These are phyloP conservation scores for Sorghum bicolor DNA, from an alignment of 176 grass and related monocot genomes.

Conservation along the genomic window DNA sequence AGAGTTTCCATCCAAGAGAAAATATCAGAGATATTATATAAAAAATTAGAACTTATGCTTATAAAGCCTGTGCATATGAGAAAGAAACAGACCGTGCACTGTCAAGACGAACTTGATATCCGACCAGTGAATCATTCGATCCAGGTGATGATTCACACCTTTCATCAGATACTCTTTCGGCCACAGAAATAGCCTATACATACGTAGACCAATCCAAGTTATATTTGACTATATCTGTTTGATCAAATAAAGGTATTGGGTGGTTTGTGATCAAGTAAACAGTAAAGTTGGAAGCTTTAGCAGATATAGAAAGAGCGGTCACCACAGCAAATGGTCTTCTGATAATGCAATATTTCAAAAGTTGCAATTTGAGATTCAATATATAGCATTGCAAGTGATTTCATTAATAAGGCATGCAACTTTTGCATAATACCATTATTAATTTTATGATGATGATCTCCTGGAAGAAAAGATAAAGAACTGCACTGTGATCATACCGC, in stretches of 20 bases:
- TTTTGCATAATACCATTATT: neutral
- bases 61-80: constrained; percentile 19
- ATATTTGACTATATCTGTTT: constrained; percentile 14
- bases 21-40: constrained; percentile 23
- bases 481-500: constrained; percentile 49
- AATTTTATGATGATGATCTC: constrained; percentile 1
- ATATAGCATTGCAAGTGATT: neutral
- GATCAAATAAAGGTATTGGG: constrained; percentile 23
- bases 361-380: neutral
- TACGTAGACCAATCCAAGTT: constrained; percentile 23
- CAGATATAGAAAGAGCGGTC: neutral
- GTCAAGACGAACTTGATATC: constrained; percentile 98
- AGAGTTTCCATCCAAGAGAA: neutral
- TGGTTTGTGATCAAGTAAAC: neutral
- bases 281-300: neutral
- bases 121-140: constrained; percentile 72
- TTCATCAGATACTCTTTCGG: constrained; percentile 95
- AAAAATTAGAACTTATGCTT: neutral
- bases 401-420: constrained; percentile 13
- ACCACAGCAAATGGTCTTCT: constrained; percentile 17
- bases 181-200: constrained; percentile 88
- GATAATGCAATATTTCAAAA: constrained; percentile 15
- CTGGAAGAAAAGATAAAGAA: neutral
- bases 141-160: constrained; percentile 97
- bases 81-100: constrained; percentile 65